Evolutionary conservation across 2,329 filamentous ascomycete genomes (phyloP).

Genomic region (Cryphonectria radicalis): DNA sequence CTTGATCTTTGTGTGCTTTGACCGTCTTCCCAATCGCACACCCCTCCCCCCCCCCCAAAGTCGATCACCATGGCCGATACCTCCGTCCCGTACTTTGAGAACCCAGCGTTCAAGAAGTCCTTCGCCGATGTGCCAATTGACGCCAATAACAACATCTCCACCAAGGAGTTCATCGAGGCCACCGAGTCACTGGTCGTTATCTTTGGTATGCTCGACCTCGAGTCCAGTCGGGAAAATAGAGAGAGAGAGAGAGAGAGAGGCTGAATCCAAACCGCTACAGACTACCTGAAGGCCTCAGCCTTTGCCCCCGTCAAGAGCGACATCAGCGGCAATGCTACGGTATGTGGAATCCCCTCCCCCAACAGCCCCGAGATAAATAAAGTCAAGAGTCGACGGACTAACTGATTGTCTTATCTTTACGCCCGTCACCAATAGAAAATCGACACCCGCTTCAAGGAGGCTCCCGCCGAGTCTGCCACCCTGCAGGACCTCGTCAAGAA

Average conservation of each 20-base stretch:
- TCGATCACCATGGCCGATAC: conserved; percentile 35
- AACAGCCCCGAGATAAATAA: neutral
- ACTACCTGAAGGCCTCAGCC: conserved; percentile 70
- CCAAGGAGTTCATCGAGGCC: conserved; percentile 88
- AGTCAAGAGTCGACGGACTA: neutral
- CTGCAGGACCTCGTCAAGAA: conserved; percentile 84
- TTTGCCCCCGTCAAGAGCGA: conserved; percentile 92
- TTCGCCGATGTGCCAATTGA: conserved; percentile 84
- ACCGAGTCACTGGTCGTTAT: conserved; percentile 82
- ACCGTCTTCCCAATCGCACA: neutral
- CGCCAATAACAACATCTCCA: conserved; percentile 74
- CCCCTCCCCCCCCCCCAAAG: neutral
- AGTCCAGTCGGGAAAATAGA: neutral
- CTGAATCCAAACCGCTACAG: conserved; percentile 42
- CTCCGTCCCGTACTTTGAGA: conserved; percentile 73
- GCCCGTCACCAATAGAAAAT: conserved; percentile 69
- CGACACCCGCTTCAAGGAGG: conserved; percentile 77
- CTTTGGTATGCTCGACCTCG: conserved; percentile 65
- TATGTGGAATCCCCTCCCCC: conserved; percentile 43
- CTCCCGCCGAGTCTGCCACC: conserved; percentile 78
- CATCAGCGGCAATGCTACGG: conserved; percentile 89
- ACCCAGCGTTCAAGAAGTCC: conserved; percentile 71
- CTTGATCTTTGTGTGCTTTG: neutral
- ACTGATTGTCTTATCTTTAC: neutral
- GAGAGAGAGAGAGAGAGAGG: conserved; percentile 26